These are phyloP conservation scores for Papiliotrema nemorosa DNA, from an alignment of 1,284 basidiomycete genomes.

Conservation along the genomic window DNA sequence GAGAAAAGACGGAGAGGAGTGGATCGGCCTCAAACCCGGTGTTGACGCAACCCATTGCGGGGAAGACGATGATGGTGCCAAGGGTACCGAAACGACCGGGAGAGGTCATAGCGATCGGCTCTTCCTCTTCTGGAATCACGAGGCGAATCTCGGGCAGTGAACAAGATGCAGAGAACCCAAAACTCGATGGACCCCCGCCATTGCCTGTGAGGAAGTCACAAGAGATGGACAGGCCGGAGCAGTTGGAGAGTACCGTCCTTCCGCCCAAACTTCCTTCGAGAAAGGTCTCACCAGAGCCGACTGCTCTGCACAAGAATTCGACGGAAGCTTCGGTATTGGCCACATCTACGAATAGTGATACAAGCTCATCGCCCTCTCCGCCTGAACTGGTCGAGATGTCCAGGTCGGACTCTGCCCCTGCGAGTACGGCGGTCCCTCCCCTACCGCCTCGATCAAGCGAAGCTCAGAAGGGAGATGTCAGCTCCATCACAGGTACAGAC, in stretches of 20 bases:
- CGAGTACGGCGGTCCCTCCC: background rate
- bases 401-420: background rate
- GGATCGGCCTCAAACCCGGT: slow-evolving; percentile 13
- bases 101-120: slow-evolving; percentile 34
- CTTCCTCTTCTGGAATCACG: slow-evolving; percentile 10
- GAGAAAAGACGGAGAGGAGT: slow-evolving; percentile 2
- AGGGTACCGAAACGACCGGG: slow-evolving; percentile 42
- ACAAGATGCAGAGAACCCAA: background rate
- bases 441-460: too few relatives aligned
- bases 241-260: background rate
- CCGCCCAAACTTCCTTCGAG: background rate
- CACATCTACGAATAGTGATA: too few relatives aligned
- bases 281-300: background rate
- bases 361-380: too few relatives aligned
- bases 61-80: slow-evolving; percentile 42
- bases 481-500: too few relatives aligned
- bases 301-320: background rate
- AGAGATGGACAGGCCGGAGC: background rate
- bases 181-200: background rate
- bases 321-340: too few relatives aligned
- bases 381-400: too few relatives aligned
- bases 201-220: background rate
- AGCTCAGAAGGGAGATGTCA: too few relatives aligned
- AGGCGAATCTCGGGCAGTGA: slow-evolving; percentile 10
- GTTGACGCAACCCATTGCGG: slow-evolving; percentile 26